Evolutionary conservation across 2,329 filamentous ascomycete genomes (phyloP), one percentile per base, ranked within the genome.

Genomic region (Colletotrichum sp.): DNA sequence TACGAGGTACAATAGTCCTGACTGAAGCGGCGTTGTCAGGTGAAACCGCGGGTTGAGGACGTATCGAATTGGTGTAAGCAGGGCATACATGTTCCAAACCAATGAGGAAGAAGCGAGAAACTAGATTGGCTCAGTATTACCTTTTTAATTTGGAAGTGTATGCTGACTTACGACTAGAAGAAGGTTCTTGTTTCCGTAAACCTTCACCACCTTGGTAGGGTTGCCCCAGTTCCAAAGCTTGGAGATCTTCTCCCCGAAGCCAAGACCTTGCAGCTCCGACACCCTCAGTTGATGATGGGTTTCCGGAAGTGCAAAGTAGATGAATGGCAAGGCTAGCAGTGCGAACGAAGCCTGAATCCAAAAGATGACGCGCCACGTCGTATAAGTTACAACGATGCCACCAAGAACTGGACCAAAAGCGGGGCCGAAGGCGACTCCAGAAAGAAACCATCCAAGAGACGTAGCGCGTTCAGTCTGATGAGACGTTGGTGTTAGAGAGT

Each of bases 321-420:
- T 87, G 1, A 91, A 92, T 0, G 90, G 81, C 3, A 90, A 93
- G 0, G 92, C 92, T 8, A 95, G 87, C 0, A 90, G 94, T 0
- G 92, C 92, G 8, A 96, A 87, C 0, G 90, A 93, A 1, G 92
- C 92, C 81, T 96, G 94, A 1, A 96, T 86, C 92, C 93, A 96
- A 85, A 95, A 96, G 69, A 96, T 95, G 57, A 91, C 90, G 21
- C 93, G 89, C 95, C 95, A 96, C 3, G 89, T 90, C 8, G 89
- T 88, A 83, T 92, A 95, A 0, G 94, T 96, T 18, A 96, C 93
- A 67, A 96, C 95, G 60, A 95, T 92, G 28, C 94, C 95, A 71
- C 94, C 92, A 12, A 96, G 87, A 79, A 95, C 94, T 1, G 92
- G 91, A 0, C 94, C 93, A 80, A 94, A 88, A 1, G 92, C 92